Percentiles rank a stretch among this genome's conserved stretches.
Evolutionary conservation across 768 basidiomycete genomes (phyloP).

Genomic region (Boletus tomentosulus): DNA sequence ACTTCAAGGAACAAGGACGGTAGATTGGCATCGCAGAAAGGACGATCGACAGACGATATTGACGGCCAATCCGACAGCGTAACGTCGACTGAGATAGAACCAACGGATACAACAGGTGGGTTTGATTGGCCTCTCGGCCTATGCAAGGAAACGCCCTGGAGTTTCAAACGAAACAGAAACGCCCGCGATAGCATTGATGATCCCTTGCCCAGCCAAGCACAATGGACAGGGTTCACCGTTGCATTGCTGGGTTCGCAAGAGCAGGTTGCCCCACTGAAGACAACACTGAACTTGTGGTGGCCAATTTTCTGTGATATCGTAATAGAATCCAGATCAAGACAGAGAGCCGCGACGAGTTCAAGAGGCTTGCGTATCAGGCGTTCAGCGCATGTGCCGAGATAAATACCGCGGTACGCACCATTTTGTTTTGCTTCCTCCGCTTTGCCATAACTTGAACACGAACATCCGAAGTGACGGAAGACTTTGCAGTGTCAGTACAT

Average conservation of each 20-base stretch:
- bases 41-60: slow-evolving; percentile 35
- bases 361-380: slow-evolving; percentile 13
- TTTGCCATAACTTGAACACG: slow-evolving; percentile 7
- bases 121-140: slow-evolving; percentile 32
- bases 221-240: slow-evolving; percentile 41
- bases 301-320: slow-evolving; percentile 39
- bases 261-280: slow-evolving; percentile 39
- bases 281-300: slow-evolving; percentile 38
- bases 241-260: slow-evolving; percentile 48
- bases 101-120: slow-evolving; percentile 32
- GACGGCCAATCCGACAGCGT: slow-evolving; percentile 60
- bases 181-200: slow-evolving; percentile 36
- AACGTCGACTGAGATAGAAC: slow-evolving; percentile 26
- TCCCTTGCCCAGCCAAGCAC: slow-evolving; percentile 50
- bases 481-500: slow-evolving; percentile 12
- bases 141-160: slow-evolving; percentile 44
- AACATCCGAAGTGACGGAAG: slow-evolving; percentile 15
- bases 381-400: slow-evolving; percentile 1
- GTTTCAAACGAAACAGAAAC: slow-evolving; percentile 43
- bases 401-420: slow-evolving; percentile 10
- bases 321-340: slow-evolving; percentile 45
- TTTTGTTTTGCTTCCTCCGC: slow-evolving; percentile 16
- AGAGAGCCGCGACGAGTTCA: slow-evolving; percentile 35
- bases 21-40: slow-evolving; percentile 50
- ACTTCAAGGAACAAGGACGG: slow-evolving; percentile 49